Conservation (phyloP, 805 yeast species). For the Barnettozyma californica region DNA sequence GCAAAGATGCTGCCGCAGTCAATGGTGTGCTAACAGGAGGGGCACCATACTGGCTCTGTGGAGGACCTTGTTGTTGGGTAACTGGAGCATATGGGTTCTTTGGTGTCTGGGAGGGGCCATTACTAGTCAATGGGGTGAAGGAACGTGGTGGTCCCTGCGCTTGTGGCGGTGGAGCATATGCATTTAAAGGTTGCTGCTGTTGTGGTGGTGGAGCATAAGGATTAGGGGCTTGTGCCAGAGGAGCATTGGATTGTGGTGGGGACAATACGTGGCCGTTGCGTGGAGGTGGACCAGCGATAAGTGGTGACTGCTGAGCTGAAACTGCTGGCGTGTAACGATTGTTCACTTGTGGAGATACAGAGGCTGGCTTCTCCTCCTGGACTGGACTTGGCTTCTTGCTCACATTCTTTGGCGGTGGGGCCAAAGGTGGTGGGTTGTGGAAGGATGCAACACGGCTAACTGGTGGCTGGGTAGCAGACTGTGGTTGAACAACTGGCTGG, state of each 20-base stretch:
- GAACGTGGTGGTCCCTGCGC: conserved; percentile 25
- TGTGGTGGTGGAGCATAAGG: conserved; percentile 33
- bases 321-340: conserved; percentile 29
- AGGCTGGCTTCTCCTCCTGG: conserved; percentile 11
- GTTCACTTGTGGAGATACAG: conserved; percentile 23
- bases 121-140: conserved; percentile 26
- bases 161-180: conserved; percentile 11
- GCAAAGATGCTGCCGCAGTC: conserved; percentile 13
- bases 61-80: conserved; percentile 16
- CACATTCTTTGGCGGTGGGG: conserved; percentile 32
- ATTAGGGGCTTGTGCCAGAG: conserved; percentile 23
- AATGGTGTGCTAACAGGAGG: conserved; percentile 29
- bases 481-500: conserved; percentile 15
- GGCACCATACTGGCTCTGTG: conserved; percentile 21
- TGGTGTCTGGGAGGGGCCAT: conserved; percentile 15
- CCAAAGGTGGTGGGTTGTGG: conserved; percentile 23
- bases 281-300: conserved; percentile 9
- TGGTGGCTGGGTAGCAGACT: conserved; percentile 21
- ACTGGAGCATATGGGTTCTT: conserved; percentile 37
- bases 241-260: conserved; percentile 27
- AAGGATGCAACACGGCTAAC: conserved; percentile 21
- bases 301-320: conserved; percentile 24
- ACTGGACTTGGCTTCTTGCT: conserved; percentile 23
- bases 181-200: conserved; percentile 3
- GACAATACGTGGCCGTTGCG: conserved; percentile 26